These are phyloP conservation scores for Xylariaceae sp. DNA, from an alignment of 2,329 filamentous ascomycete genomes.

Conservation along the genomic window DNA sequence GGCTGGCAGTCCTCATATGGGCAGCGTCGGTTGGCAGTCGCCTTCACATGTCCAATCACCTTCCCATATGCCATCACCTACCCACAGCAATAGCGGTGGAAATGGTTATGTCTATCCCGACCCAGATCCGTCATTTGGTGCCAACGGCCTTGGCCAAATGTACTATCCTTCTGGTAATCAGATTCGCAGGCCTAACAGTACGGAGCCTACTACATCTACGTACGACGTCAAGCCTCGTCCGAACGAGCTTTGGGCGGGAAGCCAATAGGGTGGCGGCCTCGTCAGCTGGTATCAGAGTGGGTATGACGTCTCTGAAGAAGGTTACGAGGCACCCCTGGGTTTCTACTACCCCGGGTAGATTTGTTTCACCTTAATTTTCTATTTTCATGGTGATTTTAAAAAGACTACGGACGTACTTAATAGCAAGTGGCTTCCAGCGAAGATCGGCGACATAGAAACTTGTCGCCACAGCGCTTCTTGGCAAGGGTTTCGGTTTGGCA, in stretches of 20 bases:
- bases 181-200: constrained; percentile 75
- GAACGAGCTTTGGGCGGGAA: constrained; percentile 36
- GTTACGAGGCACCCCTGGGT: not conserved
- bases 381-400: not conserved
- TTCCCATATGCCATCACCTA: constrained; percentile 71
- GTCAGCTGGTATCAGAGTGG: constrained; percentile 15
- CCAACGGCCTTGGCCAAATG: constrained; percentile 66
- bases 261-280: constrained; percentile 32
- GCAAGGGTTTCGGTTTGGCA: not conserved
- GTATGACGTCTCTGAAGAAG: not conserved
- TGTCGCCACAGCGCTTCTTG: not conserved
- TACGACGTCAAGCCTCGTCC: constrained; percentile 67
- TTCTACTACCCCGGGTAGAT: constrained; percentile 28
- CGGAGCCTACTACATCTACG: constrained; percentile 62
- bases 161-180: constrained; percentile 70
- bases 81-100: constrained; percentile 64
- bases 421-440: not conserved
- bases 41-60: constrained; percentile 54
- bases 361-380: constrained; percentile 25
- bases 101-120: constrained; percentile 76
- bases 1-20: constrained; percentile 87
- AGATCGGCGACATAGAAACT: not conserved
- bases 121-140: constrained; percentile 72
- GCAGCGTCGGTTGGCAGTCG: constrained; percentile 82
- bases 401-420: constrained; percentile 1